Percentiles rank a stretch among this genome's conserved stretches.
Conservation (phyloP, 2,329 filamentous ascomycete genomes). For the Camptophora hylomeconis region DNA sequence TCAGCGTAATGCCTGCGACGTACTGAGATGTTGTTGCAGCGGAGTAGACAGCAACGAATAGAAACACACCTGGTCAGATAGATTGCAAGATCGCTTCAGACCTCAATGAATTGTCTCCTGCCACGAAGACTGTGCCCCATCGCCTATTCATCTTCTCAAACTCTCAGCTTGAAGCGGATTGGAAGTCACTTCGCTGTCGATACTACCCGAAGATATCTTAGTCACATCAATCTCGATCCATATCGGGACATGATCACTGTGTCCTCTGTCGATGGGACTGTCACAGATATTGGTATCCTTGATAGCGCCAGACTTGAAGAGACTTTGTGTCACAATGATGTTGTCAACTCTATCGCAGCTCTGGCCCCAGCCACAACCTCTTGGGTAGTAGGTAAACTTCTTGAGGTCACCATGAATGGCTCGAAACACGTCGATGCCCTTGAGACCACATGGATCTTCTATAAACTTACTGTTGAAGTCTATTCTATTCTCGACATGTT, state of each 20-base stretch:
- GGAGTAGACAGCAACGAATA: no score
- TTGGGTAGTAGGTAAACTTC: slow-evolving; percentile 39
- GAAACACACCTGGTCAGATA: no score
- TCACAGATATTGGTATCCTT: slow-evolving; percentile 29
- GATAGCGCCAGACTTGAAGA: slow-evolving; percentile 24
- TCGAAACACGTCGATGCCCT: slow-evolving; percentile 37
- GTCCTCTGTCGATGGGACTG: slow-evolving; percentile 31
- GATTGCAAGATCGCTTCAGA: no score
- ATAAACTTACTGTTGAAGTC: slow-evolving; percentile 41
- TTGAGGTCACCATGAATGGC: slow-evolving; percentile 27
- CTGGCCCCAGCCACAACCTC: slow-evolving; percentile 30
- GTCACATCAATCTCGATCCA: slow-evolving; percentile 24
- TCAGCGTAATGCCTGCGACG: slow-evolving; percentile 41
- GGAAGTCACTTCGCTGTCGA: no score
- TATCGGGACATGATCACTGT: slow-evolving; percentile 42
- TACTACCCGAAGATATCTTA: no score
- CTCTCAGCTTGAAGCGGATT: no score
- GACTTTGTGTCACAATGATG: slow-evolving; percentile 30
- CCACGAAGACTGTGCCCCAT: no score
- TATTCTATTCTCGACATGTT: slow-evolving; percentile 38
- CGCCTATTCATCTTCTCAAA: no score
- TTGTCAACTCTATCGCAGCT: slow-evolving; percentile 44
- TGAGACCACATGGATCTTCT: slow-evolving; percentile 19
- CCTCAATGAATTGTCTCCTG: no score
- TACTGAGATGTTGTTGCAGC: slow-evolving; percentile 33